phyloP scores from a whole-genome alignment of 2,329 filamentous ascomycete genomes.

The Aureobasidium sp. region DNA sequence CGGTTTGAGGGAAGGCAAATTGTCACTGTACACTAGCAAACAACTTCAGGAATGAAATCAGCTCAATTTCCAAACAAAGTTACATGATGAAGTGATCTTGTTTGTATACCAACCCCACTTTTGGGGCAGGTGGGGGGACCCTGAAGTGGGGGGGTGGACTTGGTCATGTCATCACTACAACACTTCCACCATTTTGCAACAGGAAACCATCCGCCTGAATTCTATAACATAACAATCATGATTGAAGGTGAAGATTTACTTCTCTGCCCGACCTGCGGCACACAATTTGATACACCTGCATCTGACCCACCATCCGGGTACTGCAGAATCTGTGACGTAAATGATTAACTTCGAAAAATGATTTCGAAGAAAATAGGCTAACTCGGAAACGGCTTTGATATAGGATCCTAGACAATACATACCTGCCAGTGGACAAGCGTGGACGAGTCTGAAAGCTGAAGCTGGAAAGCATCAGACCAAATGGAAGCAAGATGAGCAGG shows the following conservation, averaged over 20 bases:
- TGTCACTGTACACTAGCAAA: neutral
- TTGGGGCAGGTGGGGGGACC: neutral
- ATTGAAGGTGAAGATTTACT: slow-evolving; percentile 33
- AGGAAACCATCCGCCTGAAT: too few species aligned
- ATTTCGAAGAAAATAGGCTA: neutral
- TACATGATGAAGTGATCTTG: neutral
- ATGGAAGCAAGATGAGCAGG: slow-evolving; percentile 39
- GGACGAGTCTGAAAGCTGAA: slow-evolving; percentile 47
- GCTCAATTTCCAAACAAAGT: neutral
- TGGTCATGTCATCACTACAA: neutral
- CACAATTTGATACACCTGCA: slow-evolving; percentile 53
- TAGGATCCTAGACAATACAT: slow-evolving; percentile 60
- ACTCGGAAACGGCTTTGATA: too few species aligned
- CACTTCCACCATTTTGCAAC: too few species aligned
- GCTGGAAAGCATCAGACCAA: slow-evolving; percentile 42
- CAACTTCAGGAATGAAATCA: neutral
- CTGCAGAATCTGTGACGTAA: slow-evolving; percentile 67
- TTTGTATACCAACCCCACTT: neutral
- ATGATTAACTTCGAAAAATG: slow-evolving; percentile 9
- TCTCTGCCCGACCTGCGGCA: slow-evolving; percentile 61
- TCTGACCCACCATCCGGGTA: slow-evolving; percentile 45
- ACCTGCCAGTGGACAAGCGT: slow-evolving; percentile 54
- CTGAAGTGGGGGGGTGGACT: neutral
- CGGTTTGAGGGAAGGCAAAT: neutral
- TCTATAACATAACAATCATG: neutral